Percentiles rank a stretch among this genome's conserved stretches.
These are phyloP conservation scores for Brasenia schreberi DNA, from an alignment of 164 flowering plant genomes.

Conservation along the genomic window DNA sequence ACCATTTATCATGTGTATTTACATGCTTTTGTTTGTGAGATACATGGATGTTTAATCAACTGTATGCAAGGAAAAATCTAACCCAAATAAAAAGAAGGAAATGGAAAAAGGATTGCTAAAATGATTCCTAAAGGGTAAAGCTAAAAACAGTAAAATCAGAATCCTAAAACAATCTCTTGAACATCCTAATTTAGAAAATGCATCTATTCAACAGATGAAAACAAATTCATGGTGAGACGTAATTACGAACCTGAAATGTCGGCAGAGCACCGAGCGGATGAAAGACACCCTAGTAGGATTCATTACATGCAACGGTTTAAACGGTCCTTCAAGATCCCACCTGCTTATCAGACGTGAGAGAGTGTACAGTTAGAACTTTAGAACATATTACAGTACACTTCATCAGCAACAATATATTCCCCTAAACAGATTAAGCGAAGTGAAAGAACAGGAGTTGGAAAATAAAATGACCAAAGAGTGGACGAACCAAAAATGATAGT, in stretches of 20 bases:
- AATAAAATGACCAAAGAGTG: not conserved
- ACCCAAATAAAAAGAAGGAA: too few relatives aligned
- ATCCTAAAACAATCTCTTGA: too few relatives aligned
- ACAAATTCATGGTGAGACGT: not conserved
- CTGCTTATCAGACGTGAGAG: constrained; percentile 21
- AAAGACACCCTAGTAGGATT: constrained; percentile 89
- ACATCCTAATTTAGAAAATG: too few relatives aligned
- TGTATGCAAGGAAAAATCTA: too few relatives aligned
- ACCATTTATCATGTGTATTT: too few relatives aligned
- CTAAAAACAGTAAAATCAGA: not conserved
- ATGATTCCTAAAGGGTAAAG: not conserved
- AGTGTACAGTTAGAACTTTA: not conserved
- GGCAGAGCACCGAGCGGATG: constrained; percentile 78
- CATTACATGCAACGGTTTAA: constrained; percentile 79
- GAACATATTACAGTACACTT: not conserved
- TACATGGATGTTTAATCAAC: too few relatives aligned
- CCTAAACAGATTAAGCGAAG: not conserved
- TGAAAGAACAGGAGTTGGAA: not conserved
- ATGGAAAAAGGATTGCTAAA: too few relatives aligned
- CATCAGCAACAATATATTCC: not conserved
- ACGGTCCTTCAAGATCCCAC: constrained; percentile 98
- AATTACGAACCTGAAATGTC: constrained; percentile 66
- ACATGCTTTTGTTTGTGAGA: too few relatives aligned
- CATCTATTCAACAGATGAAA: too few relatives aligned
- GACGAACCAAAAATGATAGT: not conserved